phyloP scores from a whole-genome alignment of 1,284 basidiomycete species.

The Puccinia horiana region DNA sequence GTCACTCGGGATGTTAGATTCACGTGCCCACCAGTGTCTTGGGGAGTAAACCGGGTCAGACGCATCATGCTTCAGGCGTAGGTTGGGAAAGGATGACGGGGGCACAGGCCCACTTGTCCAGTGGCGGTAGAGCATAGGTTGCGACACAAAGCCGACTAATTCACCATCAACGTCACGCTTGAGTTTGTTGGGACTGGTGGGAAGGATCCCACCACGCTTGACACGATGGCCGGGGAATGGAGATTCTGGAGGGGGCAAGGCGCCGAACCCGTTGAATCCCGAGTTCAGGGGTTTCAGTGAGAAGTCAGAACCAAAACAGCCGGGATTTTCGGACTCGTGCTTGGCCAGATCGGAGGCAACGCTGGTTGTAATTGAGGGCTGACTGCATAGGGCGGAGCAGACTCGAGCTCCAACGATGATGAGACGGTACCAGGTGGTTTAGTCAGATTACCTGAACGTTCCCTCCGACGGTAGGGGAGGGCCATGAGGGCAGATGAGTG shows the following conservation, averaged over 20 bases:
- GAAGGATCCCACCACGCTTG: neutral
- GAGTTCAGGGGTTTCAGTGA: slow-evolving; percentile 9
- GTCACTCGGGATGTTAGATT: slow-evolving; percentile 35
- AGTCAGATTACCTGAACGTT: slow-evolving; percentile 21
- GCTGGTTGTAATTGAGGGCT: slow-evolving; percentile 35
- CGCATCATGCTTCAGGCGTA: neutral
- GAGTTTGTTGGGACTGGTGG: slow-evolving; percentile 45
- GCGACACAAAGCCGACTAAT: neutral
- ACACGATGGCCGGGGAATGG: slow-evolving; percentile 39
- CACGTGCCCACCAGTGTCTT: slow-evolving; percentile 24
- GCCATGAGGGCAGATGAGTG: slow-evolving; percentile 19
- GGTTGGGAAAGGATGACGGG: neutral
- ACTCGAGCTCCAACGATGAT: slow-evolving; percentile 10
- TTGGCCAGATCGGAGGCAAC: slow-evolving; percentile 17
- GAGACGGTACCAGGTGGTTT: neutral
- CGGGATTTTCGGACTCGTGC: neutral
- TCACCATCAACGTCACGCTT: slow-evolving; percentile 43
- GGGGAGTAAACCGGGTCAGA: neutral
- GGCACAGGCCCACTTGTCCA: neutral
- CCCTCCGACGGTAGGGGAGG: slow-evolving; percentile 6
- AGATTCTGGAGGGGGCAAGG: slow-evolving; percentile 47
- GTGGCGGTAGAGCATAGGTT: slow-evolving; percentile 16
- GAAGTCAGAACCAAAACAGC: neutral
- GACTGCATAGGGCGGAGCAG: slow-evolving; percentile 31
- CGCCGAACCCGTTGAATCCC: slow-evolving; percentile 35